Base-by-base conservation (phyloP, 148 eudicot genomes). In the Amaranthus hypochondriacus region DNA sequence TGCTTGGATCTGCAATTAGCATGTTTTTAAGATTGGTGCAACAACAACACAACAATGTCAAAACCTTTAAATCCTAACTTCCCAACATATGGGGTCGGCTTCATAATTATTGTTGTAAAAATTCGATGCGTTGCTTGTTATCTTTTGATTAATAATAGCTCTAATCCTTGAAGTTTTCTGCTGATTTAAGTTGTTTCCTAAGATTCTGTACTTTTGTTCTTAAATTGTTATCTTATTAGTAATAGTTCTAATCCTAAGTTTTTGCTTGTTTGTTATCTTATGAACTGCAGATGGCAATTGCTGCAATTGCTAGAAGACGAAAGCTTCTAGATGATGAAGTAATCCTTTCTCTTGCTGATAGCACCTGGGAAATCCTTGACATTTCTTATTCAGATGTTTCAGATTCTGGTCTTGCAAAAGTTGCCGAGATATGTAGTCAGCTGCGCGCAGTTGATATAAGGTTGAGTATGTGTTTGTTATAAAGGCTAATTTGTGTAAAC, bases 291-390 rank as follows among this genome's bases (percentile, higher is more conserved):
- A 75, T 88, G 83, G 83, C 92, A 74, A 78, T 95, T 71, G 85
- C 95, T 9, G 97, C 97, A 73, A 81, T 95, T 81, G 93, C 97
- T 61, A 87, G 93, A 79, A 86, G 96, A 80, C 88, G 89, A 82
- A 90, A 82, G 79, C 77, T 95, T 68, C 77, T 92, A 76, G 82
- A 79, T 71, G 92, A 95, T 70, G 86, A 88, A 54, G 83, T 89
- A 70, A 69, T 95, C 55, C 69, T 84, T 69, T 80, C 93, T 70
- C 86, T 94, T 78, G 96, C 90, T 64, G 98, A 95, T 51, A 74
- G 79, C 69, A 88, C 93, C 1, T 92, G 96, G 96, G 85, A 87
- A 70, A 83, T 78, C 77, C 92, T 95, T 78, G 97, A 95, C 77
- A 61, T 92, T 73, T 95, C 97, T 71, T 78, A 86, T 81, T 92